These are phyloP conservation scores for Monosporozyma solicola DNA, from an alignment of 805 yeast genomes.

Conservation along the genomic window DNA sequence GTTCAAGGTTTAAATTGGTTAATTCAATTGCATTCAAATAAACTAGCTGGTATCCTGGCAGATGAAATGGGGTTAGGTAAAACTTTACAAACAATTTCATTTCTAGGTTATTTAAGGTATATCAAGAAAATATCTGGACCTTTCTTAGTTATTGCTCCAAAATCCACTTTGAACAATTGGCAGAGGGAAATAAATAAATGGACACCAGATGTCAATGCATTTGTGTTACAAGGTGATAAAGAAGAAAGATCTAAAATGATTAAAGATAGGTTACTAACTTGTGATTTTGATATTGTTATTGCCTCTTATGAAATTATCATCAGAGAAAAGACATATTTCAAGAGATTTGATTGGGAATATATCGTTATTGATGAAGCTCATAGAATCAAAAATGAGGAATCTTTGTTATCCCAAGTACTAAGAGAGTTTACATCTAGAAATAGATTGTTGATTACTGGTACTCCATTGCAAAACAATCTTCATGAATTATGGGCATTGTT, in stretches of 20 bases:
- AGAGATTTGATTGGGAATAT: conserved; percentile 66
- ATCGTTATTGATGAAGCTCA: conserved; percentile 76
- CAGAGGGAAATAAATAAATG: conserved; percentile 64
- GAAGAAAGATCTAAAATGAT: conserved; percentile 54
- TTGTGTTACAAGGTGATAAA: conserved; percentile 68
- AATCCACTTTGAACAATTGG: conserved; percentile 78
- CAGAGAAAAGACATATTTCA: conserved; percentile 58
- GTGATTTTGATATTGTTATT: conserved; percentile 65
- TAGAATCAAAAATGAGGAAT: conserved; percentile 70
- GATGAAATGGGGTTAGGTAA: conserved; percentile 86
- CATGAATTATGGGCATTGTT: conserved; percentile 78
- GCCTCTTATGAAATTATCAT: conserved; percentile 73
- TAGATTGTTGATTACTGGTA: conserved; percentile 69
- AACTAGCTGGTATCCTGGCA: conserved; percentile 67
- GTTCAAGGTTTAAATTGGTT: conserved; percentile 78
- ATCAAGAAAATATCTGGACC: conserved; percentile 57
- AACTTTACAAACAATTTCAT: conserved; percentile 71
- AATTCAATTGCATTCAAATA: conserved; percentile 58
- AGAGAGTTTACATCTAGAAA: conserved; percentile 63
- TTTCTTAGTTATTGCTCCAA: conserved; percentile 67
- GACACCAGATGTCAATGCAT: conserved; percentile 70
- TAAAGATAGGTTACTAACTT: conserved; percentile 39
- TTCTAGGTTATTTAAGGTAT: conserved; percentile 62
- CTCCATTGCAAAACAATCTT: conserved; percentile 72
- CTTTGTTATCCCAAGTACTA: conserved; percentile 62